phyloP scores from a whole-genome alignment of 768 basidiomycete species.

The Mrakia gelida region DNA sequence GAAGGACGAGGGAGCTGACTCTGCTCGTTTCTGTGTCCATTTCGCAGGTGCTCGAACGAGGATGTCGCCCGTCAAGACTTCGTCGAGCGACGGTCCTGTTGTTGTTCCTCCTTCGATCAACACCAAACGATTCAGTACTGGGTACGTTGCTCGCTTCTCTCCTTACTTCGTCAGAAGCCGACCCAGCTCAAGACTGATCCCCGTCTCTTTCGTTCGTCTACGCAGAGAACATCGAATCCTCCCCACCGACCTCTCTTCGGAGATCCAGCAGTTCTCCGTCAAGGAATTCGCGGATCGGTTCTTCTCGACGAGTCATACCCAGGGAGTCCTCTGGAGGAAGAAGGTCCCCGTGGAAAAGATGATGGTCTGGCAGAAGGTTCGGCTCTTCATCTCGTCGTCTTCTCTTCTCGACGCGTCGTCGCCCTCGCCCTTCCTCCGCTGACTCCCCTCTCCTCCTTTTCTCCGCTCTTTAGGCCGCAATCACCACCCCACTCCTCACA shows the following conservation, averaged over 20 bases:
- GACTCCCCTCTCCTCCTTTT: background rate
- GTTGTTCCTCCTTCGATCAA: slow-evolving; percentile 35
- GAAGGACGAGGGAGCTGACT: background rate
- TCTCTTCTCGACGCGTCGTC: background rate
- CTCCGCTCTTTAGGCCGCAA: slow-evolving; percentile 48
- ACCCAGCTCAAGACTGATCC: background rate
- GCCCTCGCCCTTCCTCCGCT: background rate
- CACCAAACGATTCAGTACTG: slow-evolving; percentile 53
- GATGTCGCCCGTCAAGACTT: slow-evolving; percentile 22
- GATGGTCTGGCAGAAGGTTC: slow-evolving; percentile 83
- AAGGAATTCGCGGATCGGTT: slow-evolving; percentile 81
- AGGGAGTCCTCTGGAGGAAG: slow-evolving; percentile 60
- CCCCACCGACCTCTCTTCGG: slow-evolving; percentile 71
- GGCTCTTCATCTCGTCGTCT: too few relatives aligned
- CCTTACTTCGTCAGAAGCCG: too few relatives aligned
- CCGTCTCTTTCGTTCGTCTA: slow-evolving; percentile 17
- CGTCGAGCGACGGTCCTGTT: slow-evolving; percentile 33
- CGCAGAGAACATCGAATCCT: slow-evolving; percentile 68
- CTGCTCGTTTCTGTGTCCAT: background rate
- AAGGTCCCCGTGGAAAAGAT: slow-evolving; percentile 20
- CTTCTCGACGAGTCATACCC: slow-evolving; percentile 79
- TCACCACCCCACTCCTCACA: slow-evolving; percentile 69
- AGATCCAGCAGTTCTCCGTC: slow-evolving; percentile 81
- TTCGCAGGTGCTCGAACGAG: slow-evolving; percentile 34
- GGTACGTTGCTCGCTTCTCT: slow-evolving; percentile 51